Base-by-base conservation (phyloP, 805 yeast species). In the Clavispora santaluciae region DNA sequence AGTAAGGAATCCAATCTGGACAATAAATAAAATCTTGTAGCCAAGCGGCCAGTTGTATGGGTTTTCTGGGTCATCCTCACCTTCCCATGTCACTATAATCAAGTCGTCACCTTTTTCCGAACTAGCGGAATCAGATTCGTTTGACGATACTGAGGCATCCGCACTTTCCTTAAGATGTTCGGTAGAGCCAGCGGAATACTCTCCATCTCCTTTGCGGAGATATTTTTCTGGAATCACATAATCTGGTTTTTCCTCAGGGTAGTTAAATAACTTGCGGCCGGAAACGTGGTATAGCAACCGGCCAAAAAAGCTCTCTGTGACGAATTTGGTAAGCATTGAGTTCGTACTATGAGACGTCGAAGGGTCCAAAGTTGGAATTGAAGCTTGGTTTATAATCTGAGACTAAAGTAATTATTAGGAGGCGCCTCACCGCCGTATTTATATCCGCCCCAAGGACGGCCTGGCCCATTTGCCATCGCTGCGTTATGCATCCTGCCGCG, bases 31-130 rank as follows among this genome's bases (percentile, higher is more conserved):
- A 3, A 56, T 24, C 49, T 73, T 76, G 38, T 66, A 63, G 21
- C 43, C 34, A 0, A 54, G 26, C 0, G 79, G 63, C 86, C 86
- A 81, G 53, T 77, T 78, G n/a, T 60, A 51, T 0, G 86, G 86
- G 49, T 74, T 60, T 45, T 74, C 79, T 1, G 78, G 75, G 52
- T 78, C 83, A 35, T 70, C 70, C 7, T 63, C 70, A 17, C 65
- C 64, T 25, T 66, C 67, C 67, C 68, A 64, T 9, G 44, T 46
- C 10, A 53, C 60, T 4, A 55, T 20, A 5, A 59, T 47, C 15
- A 35, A 15, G 22, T 34, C 28, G 25, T 33, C 39, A 6, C 29
- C 35, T 8, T n/a, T 31, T 6, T 8, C 15, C 6, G 13, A 5
- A 20, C 23, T 10, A 11, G n/a, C 13, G n/a, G 7, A 11, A 24